These are phyloP conservation scores for Terfezia claveryi DNA, from an alignment of 495 filamentous ascomycete genomes.

Conservation along the genomic window DNA sequence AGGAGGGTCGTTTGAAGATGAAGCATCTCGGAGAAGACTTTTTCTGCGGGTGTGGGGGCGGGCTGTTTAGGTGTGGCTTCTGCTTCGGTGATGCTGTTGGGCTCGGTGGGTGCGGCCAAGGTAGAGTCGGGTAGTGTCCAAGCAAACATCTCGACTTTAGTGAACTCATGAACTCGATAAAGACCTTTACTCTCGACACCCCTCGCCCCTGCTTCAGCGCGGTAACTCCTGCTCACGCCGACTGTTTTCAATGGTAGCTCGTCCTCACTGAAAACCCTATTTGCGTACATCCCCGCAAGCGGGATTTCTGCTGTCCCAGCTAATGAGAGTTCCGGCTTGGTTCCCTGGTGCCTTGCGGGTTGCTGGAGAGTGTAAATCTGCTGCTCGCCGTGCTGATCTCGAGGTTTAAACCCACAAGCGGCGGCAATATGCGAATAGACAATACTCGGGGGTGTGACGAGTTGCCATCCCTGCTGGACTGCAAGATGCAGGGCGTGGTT, in stretches of 20 bases:
- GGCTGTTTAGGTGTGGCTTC: neutral
- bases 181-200: constrained; percentile 82
- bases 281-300: constrained; percentile 72
- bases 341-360: constrained; percentile 2
- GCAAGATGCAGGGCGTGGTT: constrained; percentile 49
- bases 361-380: constrained; percentile 51
- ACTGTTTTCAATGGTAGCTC: constrained; percentile 57
- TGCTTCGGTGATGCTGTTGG: neutral
- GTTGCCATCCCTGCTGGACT: constrained; percentile 36
- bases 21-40: constrained; percentile 62
- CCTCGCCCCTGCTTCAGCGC: constrained; percentile 77
- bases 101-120: constrained; percentile 12
- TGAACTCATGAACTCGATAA: constrained; percentile 98
- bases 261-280: constrained; percentile 35
- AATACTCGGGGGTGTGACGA: constrained; percentile 65
- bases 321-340: constrained; percentile 25
- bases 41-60: constrained; percentile 20
- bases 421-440: constrained; percentile 79
- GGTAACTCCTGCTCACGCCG: constrained; percentile 69
- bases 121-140: constrained; percentile 37
- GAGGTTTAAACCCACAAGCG: constrained; percentile 81
- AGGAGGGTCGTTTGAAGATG: constrained; percentile 70
- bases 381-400: constrained; percentile 74
- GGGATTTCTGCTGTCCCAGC: constrained; percentile 88
- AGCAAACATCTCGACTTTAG: constrained; percentile 90